Conservation (phyloP, 1,284 basidiomycete genomes). For the Moesziomyces globuligerus region DNA sequence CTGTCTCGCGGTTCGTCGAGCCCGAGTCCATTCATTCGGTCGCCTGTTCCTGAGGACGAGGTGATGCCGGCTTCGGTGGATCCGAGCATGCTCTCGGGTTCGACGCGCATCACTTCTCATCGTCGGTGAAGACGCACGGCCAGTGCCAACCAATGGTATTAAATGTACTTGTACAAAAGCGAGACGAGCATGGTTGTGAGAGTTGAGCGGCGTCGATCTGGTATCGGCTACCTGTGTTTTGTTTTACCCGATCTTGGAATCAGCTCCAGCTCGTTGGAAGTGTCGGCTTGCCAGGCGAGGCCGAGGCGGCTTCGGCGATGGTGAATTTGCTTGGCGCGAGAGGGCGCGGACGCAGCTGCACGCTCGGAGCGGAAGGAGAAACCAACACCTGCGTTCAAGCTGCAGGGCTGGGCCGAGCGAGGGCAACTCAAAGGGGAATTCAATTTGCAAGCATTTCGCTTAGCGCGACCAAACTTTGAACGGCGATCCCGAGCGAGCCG, state of each 20-base stretch:
- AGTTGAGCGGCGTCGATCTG: too few species aligned
- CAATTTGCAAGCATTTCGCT: neutral
- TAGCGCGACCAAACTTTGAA: neutral
- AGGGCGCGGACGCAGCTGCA: neutral
- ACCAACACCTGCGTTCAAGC: neutral
- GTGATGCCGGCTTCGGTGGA: constrained; percentile 50
- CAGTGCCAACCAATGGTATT: neutral
- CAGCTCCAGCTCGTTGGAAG: too few species aligned
- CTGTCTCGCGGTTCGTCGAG: constrained; percentile 37
- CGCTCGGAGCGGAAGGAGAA: neutral
- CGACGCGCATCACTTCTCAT: constrained; percentile 11
- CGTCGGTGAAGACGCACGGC: constrained; percentile 12
- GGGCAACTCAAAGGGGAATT: too few species aligned
- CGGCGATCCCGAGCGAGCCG: too few species aligned
- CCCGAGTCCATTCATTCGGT: constrained; percentile 49
- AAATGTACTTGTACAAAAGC: constrained; percentile 36
- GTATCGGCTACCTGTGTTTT: too few species aligned
- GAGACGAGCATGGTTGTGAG: too few species aligned
- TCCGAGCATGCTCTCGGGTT: constrained; percentile 47
- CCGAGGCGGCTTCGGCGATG: neutral
- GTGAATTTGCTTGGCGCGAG: neutral
- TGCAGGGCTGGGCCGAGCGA: neutral
- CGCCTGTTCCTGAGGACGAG: constrained; percentile 38
- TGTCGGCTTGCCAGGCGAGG: too few species aligned
- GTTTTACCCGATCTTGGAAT: too few species aligned